These are phyloP conservation scores for Cordyceps tenuipes DNA, from an alignment of 2,329 filamentous ascomycete species.

Conservation along the genomic window DNA sequence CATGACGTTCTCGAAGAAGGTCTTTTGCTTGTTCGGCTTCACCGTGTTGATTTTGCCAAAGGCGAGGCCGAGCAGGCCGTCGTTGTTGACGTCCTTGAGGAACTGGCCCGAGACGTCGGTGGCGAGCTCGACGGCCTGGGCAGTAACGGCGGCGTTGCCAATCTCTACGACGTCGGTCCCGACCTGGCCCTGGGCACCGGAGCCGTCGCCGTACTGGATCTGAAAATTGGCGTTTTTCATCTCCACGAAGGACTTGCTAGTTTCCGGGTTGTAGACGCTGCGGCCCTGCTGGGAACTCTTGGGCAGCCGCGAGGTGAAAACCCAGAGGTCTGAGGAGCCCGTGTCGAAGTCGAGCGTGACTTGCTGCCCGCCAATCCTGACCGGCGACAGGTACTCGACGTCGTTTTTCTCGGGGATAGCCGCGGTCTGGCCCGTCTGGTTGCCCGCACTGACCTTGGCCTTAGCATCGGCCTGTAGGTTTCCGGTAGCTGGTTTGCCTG, in stretches of 20 bases:
- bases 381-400: constrained; percentile 58
- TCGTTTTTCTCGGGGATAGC: constrained; percentile 56
- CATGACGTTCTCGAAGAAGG: constrained; percentile 66
- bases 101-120: constrained; percentile 50
- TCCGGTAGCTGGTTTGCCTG: too few relatives aligned
- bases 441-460: not conserved
- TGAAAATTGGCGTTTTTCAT: constrained; percentile 44
- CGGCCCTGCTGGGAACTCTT: constrained; percentile 38
- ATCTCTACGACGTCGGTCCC: constrained; percentile 60
- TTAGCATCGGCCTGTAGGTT: constrained; percentile 1
- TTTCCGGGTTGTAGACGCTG: constrained; percentile 28
- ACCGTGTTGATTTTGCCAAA: constrained; percentile 60
- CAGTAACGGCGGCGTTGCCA: constrained; percentile 52
- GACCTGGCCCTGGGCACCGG: constrained; percentile 53
- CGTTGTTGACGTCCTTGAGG: constrained; percentile 48
- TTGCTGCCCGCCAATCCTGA: constrained; percentile 60
- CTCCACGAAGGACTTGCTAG: constrained; percentile 27
- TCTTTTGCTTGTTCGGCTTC: constrained; percentile 53
- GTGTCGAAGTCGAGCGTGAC: constrained; percentile 66
- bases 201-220: constrained; percentile 63
- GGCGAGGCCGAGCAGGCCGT: constrained; percentile 62
- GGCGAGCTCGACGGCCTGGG: constrained; percentile 62
- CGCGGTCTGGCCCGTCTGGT: constrained; percentile 44
- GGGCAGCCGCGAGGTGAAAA: constrained; percentile 55
- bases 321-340: constrained; percentile 69